These are phyloP conservation scores for Begonia masoniana DNA, from an alignment of 306 rosid species.

Conservation along the genomic window DNA sequence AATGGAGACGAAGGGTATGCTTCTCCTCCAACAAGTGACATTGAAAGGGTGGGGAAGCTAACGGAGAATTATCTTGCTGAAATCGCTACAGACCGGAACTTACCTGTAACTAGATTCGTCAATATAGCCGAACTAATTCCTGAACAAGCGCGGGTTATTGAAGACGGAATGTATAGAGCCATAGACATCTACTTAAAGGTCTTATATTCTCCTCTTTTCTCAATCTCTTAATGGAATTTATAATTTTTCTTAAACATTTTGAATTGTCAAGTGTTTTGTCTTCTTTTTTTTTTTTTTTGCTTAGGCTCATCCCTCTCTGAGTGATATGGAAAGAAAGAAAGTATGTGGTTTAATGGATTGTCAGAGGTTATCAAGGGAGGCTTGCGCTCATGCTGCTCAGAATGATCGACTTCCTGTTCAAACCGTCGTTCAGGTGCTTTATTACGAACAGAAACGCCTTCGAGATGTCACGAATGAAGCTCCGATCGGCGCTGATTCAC, in stretches of 20 bases:
- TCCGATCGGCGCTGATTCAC: slow-evolving; percentile 24
- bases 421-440: slow-evolving; percentile 91
- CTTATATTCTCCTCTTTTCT: background rate
- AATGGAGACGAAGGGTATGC: slow-evolving; percentile 34
- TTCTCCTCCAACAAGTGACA: slow-evolving; percentile 39
- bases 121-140: slow-evolving; percentile 72
- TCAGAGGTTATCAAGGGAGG: slow-evolving; percentile 80
- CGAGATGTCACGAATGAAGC: slow-evolving; percentile 57
- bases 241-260: too few relatives aligned
- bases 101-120: slow-evolving; percentile 52
- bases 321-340: slow-evolving; percentile 91
- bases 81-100: slow-evolving; percentile 62
- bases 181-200: slow-evolving; percentile 92
- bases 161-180: slow-evolving; percentile 92
- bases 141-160: slow-evolving; percentile 62
- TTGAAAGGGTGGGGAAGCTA: slow-evolving; percentile 59
- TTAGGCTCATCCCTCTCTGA: slow-evolving; percentile 83
- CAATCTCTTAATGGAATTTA: too few relatives aligned
- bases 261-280: background rate
- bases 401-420: slow-evolving; percentile 92
- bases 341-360: slow-evolving; percentile 93
- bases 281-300: background rate
- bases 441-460: slow-evolving; percentile 80
- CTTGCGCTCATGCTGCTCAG: slow-evolving; percentile 95
- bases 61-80: slow-evolving; percentile 84